Evolutionary conservation across 768 basidiomycete genomes (phyloP).

Genomic region (Tricholoma hemisulphureum): DNA sequence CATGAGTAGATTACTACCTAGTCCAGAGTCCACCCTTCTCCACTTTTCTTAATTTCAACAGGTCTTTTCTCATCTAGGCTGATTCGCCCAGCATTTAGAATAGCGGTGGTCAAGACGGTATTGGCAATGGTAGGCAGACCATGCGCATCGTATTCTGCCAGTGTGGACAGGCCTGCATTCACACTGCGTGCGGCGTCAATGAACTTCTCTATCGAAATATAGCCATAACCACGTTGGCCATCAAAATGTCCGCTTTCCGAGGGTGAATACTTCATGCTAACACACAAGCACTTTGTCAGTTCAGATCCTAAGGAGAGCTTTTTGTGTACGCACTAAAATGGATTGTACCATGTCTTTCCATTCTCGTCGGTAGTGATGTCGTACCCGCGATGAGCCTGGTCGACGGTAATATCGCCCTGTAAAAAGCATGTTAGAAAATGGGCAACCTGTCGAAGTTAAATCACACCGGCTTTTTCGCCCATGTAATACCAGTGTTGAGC

Average conservation of each 20-base stretch:
- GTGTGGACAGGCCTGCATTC: conserved; percentile 64
- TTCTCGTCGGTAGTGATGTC: conserved; percentile 83
- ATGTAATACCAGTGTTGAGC: conserved; percentile 95
- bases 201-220: conserved; percentile 91
- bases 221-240: conserved; percentile 90
- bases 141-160: conserved; percentile 72
- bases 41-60: conserved; percentile 71
- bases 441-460: background rate
- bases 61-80: conserved; percentile 87
- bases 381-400: conserved; percentile 94
- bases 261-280: conserved; percentile 91
- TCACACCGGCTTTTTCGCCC: conserved; percentile 70
- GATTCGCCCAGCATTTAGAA: conserved; percentile 87
- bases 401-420: conserved; percentile 87
- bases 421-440: conserved; percentile 10
- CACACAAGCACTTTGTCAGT: conserved; percentile 8
- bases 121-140: conserved; percentile 88
- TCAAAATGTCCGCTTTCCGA: conserved; percentile 92
- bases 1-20: no score
- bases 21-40: conserved; percentile 65
- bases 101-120: conserved; percentile 83
- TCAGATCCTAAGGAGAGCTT: conserved; percentile 2
- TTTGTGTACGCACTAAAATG: conserved; percentile 70
- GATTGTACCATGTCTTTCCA: conserved; percentile 85
- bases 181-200: conserved; percentile 79